Evolutionary conservation across 2,329 filamentous ascomycete genomes (phyloP), one percentile per base, ranked within the genome.

Genomic region (Colletotrichum destructivum): DNA sequence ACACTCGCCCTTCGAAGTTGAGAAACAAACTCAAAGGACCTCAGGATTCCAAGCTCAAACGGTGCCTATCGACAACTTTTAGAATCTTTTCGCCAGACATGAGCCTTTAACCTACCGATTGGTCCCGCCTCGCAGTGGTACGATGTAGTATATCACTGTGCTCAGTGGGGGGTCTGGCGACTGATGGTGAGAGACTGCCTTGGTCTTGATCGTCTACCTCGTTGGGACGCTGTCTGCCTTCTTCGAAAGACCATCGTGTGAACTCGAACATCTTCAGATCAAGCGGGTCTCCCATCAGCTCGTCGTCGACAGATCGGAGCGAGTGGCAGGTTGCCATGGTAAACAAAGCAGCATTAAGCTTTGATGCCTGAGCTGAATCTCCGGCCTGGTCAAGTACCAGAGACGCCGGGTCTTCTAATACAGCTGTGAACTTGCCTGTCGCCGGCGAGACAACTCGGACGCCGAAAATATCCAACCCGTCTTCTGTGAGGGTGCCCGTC

Each of bases 211-310:
- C 92, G 61, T 93, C 90, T 52, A 87, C 87, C 63, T 89, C 89
- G 38, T 87, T 88, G 31, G 87, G 82, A 63, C 88, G 88, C 75
- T 95, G 91, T 56, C 91, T 91, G 2, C 95, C 94, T 84, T 99
- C 96, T 79, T 98, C 93, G 76, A 94, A 99, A 4, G 90, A 89
- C 96, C 96, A 99, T 7, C 89, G 89, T 0, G 96, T 98, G 76
- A 98, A 99, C 75, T 98, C 92, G 79, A 99, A 99, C 96, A 99
- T 99, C 80, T 98, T 98, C 69, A 98, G 87, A 80, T 99, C 96
- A 2, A 99, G 86, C 5, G 97, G 96, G 78, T 99, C 96, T 1
- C 96, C 96, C 44, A 99, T 88, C 51, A 98, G 88, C 79, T 98
- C 95, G 59, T 90, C 92, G 73, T 98, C 95, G 18, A 99, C 92